Base-by-base conservation (phyloP, 2,329 filamentous ascomycete species). In the Colletotrichum lindemuthianum region DNA sequence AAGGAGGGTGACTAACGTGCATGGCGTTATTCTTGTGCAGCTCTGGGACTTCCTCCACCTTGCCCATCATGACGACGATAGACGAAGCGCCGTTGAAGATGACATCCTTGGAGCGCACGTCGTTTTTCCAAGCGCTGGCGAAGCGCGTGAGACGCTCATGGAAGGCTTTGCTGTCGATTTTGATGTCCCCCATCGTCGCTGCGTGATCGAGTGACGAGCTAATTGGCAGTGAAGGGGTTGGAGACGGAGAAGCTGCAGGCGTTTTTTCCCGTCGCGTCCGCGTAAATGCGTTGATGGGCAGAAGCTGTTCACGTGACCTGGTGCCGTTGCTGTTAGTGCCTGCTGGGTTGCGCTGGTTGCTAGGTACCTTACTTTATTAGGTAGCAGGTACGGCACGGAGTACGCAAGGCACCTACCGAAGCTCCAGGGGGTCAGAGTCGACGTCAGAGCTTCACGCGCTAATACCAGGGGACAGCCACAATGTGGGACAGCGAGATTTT, bases 21-120 rank as follows among this genome's bases (percentile, higher is more conserved):
- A 97, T 90, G 24, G 96, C 93, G 78, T 97, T 97, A 74, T 94
- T 97, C 84, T 99, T 99, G 79, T 95, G 89, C 73, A 97, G 97
- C 72, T 90, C 90, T 68, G 90, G 90, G 45, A 88, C 86, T 73
- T 97, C 94, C 74, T 96, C 93, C 68, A 93, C 93, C 83, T 97
- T 99, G 78, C 96, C 96, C 87, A 97, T 96, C 76, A 96, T 86
- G 65, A 97, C 87, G 72, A 96, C 83, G 72, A 99, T 92, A 66
- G 95, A 97, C 69, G 90, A 89, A 69, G 88, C 94, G 74, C 94
- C 95, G 71, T 88, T 89, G 78, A 98, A 99, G 69, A 95, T 81
- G 61, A 53, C 63, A 81, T 97, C 92, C 76, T 91, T 92, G 67
- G 90, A 87, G 75, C 94, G 91, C 83, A 97, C 95, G 84, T 98